Base-by-base conservation (phyloP, 768 basidiomycete species). In the Collybiopsis luxurians region DNA sequence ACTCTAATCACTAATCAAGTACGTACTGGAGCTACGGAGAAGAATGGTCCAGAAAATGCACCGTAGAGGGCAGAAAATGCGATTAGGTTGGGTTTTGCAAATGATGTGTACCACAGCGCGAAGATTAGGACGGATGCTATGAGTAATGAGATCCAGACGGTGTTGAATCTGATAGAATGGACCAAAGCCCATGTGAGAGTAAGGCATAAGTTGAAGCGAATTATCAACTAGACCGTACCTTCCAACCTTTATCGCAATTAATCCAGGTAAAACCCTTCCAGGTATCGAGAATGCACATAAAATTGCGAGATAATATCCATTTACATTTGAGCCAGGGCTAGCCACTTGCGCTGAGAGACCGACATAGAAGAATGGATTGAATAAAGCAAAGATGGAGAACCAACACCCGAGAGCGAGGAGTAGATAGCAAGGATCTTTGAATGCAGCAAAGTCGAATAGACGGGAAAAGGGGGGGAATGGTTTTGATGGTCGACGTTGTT, bases 301-400 rank as follows among this genome's bases (percentile, higher is more conserved):
- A 27, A 68, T 64, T 3, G 67, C 44, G 19, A 69, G 59, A 40
- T 63, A 63, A 53, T 70, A 68, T 24, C 64, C 61, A 12, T 63
- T 62, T 13, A 69, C 52, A 12, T 15, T 50, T 15, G 58, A 39
- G 9, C 57, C 49, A 11, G 63, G 60, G 28, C 58, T 58, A 24
- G 62, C 60, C 1, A 58, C 53, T 4, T 56, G 46, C 2, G 59
- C 56, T 28, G 64, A 66, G n/a, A 66, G 34, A 19, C 66, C 66
- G 40, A 69, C 58, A 40, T 66, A 68, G 60, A 68, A 67, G 47
- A 65, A 63, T 13, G 67, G 64, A 40, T 62, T 65, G 55, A 62
- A 63, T 0, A 60, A 42, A 12, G 65, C 59, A 42, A 66, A 56
- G 50, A 67, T 48, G 36, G 53, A 48, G 39, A 63, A 61, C 65